Percentiles rank a stretch among this genome's conserved stretches.
Conservation (phyloP, 2,329 filamentous ascomycete species). For the Massarina eburnea region DNA sequence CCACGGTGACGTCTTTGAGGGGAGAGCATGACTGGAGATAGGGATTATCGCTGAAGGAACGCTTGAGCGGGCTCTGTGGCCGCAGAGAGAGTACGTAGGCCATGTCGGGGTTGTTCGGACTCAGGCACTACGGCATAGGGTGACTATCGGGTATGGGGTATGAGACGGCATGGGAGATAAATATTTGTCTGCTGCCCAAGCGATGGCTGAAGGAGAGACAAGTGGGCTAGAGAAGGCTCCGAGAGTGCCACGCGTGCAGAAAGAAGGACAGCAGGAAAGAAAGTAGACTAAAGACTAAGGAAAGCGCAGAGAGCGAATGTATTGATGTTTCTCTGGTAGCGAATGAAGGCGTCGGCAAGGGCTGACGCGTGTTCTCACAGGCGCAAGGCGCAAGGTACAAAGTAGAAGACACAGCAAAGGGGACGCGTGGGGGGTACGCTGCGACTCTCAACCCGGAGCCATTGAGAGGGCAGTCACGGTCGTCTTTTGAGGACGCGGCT, state of each 20-base stretch:
- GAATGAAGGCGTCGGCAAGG: slow-evolving; percentile 20
- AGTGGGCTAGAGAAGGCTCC: slow-evolving; percentile 12
- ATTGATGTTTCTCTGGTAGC: not conserved
- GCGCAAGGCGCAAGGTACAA: slow-evolving; percentile 11
- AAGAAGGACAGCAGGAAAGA: slow-evolving; percentile 16
- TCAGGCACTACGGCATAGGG: slow-evolving; percentile 23
- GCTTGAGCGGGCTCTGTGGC: slow-evolving; percentile 44
- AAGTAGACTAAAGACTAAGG: slow-evolving; percentile 11
- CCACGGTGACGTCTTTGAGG: slow-evolving; percentile 23
- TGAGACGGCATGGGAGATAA: slow-evolving; percentile 41
- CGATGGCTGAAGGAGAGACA: slow-evolving; percentile 32
- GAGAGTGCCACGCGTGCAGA: slow-evolving; percentile 12
- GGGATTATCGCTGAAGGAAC: slow-evolving; percentile 45
- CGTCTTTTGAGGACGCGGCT: not conserved
- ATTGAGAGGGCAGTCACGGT: not conserved
- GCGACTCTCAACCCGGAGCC: not conserved
- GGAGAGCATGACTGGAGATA: slow-evolving; percentile 40
- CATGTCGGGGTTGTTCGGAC: slow-evolving; percentile 28
- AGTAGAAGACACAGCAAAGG: not conserved
- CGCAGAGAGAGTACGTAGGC: slow-evolving; percentile 44
- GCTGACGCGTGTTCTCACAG: slow-evolving; percentile 16
- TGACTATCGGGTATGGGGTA: slow-evolving; percentile 19
- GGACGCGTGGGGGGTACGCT: slow-evolving; percentile 1
- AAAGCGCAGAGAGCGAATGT: slow-evolving; percentile 23
- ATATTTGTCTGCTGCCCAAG: slow-evolving; percentile 35